These are phyloP conservation scores for Lentinula detonsa DNA, from an alignment of 768 basidiomycete species.

Conservation along the genomic window DNA sequence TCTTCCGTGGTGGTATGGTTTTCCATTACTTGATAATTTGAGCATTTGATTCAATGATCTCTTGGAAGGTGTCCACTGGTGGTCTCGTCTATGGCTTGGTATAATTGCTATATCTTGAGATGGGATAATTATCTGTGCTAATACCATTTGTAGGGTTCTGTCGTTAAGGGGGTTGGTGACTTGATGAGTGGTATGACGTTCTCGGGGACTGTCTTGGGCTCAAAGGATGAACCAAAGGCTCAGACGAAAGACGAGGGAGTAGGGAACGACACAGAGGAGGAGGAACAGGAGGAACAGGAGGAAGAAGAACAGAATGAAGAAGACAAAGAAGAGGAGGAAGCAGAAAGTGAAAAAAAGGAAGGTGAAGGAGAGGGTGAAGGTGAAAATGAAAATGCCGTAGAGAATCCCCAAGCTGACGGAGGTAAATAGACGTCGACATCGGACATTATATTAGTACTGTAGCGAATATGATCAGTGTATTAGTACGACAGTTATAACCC, in stretches of 20 bases:
- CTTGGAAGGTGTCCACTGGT: not conserved
- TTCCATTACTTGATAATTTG: not conserved
- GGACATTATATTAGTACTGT: not conserved
- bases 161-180: not conserved
- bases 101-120: not conserved
- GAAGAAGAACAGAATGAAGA: not conserved
- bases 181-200: constrained; percentile 6
- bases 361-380: not conserved
- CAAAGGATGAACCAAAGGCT: not conserved
- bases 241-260: not conserved
- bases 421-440: not conserved
- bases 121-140: not conserved
- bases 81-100: constrained; percentile 3
- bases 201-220: not conserved
- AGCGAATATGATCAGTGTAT: not conserved
- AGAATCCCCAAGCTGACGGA: not conserved
- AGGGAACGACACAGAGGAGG: not conserved
- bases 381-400: not conserved
- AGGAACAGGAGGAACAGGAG: not conserved
- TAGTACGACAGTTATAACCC: not conserved
- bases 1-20: not conserved
- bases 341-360: too few species aligned
- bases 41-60: not conserved
- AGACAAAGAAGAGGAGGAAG: not conserved
- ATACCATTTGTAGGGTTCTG: not conserved